These are phyloP conservation scores for Stephania japonica DNA, from an alignment of 164 flowering plant species.

Conservation along the genomic window DNA sequence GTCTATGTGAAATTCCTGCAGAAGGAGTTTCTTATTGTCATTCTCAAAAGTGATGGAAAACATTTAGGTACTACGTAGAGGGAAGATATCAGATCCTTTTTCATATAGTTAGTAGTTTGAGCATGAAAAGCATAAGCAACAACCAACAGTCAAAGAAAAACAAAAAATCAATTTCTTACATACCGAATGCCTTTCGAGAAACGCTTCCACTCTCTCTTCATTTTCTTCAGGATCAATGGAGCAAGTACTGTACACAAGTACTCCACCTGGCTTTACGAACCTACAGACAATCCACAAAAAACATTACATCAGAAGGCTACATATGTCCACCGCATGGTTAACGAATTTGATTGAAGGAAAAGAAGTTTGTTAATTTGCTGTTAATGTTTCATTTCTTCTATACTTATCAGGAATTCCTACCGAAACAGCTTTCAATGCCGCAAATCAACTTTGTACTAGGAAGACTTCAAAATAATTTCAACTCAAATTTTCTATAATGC, in stretches of 20 bases:
- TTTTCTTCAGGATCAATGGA: slow-evolving; percentile 94
- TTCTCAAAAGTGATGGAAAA: background rate
- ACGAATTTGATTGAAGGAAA: no score
- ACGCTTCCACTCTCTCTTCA: slow-evolving; percentile 74
- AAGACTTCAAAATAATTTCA: no score
- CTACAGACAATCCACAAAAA: slow-evolving; percentile 21
- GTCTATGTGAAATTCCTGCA: slow-evolving; percentile 73
- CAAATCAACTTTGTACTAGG: no score
- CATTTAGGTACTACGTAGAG: background rate
- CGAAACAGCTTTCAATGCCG: no score
- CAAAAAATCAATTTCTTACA: slow-evolving; percentile 11
- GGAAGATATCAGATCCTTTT: no score
- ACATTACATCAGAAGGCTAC: background rate
- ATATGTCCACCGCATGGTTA: no score
- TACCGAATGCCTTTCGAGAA: slow-evolving; percentile 77
- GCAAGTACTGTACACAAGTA: slow-evolving; percentile 86
- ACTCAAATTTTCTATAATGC: no score
- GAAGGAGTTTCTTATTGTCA: background rate
- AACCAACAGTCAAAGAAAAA: background rate
- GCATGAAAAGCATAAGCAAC: background rate
- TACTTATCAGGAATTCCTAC: no score
- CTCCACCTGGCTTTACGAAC: slow-evolving; percentile 81
- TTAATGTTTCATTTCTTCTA: no score
- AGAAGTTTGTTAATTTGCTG: no score
- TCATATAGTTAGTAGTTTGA: background rate